Conservation (phyloP, 1,284 basidiomycete species). For the Phlebopus sp. region DNA sequence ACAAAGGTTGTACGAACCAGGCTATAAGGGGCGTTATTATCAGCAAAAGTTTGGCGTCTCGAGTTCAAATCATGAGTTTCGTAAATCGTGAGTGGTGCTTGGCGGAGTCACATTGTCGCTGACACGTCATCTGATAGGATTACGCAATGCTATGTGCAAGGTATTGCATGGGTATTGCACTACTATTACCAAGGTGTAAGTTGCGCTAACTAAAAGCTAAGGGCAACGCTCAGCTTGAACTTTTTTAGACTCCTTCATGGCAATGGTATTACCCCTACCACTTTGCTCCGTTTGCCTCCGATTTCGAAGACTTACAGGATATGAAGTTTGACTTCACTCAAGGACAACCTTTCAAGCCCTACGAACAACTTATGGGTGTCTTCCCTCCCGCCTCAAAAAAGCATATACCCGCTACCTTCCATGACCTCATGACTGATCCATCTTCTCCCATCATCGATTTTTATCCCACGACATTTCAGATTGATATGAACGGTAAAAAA, state of each 20-base stretch:
- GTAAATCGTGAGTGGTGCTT: slow-evolving; percentile 57
- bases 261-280: slow-evolving; percentile 99
- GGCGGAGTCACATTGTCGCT: slow-evolving; percentile 1
- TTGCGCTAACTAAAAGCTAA: background rate
- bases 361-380: slow-evolving; percentile 97
- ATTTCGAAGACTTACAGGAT: slow-evolving; percentile 80
- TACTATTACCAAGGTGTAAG: slow-evolving; percentile 96
- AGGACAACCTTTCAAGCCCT: slow-evolving; percentile 93
- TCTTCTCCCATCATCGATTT: slow-evolving; percentile 96
- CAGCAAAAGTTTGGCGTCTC: slow-evolving; percentile 89
- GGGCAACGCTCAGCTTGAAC: slow-evolving; percentile 14
- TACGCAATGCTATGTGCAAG: slow-evolving; percentile 86
- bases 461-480: slow-evolving; percentile 89
- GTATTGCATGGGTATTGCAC: slow-evolving; percentile 93
- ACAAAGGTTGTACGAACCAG: slow-evolving; percentile 85
- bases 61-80: slow-evolving; percentile 69
- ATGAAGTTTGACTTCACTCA: slow-evolving; percentile 79
- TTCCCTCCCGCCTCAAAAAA: slow-evolving; percentile 72
- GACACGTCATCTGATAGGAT: slow-evolving; percentile 51
- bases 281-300: slow-evolving; percentile 96
- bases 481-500: slow-evolving; percentile 99
- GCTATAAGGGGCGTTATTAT: slow-evolving; percentile 96
- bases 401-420: slow-evolving; percentile 88
- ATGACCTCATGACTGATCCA: slow-evolving; percentile 83
- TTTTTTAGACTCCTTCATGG: slow-evolving; percentile 87